A percentile compares a stretch with the other conserved stretches of the same genome.
These are phyloP conservation scores for Raphidocelis subcapitata DNA, from an alignment of 139 green algal species.

Conservation along the genomic window DNA sequence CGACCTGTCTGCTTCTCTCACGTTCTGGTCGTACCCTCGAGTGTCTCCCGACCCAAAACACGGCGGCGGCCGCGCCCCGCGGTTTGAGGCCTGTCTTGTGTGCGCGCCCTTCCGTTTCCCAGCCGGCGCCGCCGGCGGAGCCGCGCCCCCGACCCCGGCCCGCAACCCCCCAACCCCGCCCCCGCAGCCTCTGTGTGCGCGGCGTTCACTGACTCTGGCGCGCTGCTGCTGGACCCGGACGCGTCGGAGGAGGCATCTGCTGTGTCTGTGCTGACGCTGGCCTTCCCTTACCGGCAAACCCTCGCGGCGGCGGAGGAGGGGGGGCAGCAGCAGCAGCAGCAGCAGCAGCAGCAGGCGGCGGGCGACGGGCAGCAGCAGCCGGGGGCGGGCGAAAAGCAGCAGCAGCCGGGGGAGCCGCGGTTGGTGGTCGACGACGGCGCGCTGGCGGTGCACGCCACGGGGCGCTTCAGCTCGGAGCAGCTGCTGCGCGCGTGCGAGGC, in stretches of 20 bases:
- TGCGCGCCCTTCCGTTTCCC: no score
- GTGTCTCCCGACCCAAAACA: not conserved
- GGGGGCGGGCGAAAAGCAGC: no score
- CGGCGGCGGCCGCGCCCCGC: conserved; percentile 3
- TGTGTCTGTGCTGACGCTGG: conserved; percentile 18
- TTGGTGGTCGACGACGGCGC: not conserved
- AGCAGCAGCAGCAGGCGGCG: not conserved
- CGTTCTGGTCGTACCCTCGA: not conserved
- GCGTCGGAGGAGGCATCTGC: conserved; percentile 37
- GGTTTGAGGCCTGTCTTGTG: no score
- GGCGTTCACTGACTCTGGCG: conserved; percentile 8
- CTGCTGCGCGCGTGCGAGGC: conserved; percentile 27
- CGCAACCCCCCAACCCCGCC: no score
- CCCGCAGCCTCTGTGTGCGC: conserved; percentile 35
- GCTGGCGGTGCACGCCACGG: conserved; percentile 21
- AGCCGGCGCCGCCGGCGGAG: no score
- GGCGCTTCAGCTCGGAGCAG: conserved; percentile 6
- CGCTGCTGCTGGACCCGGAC: conserved; percentile 41
- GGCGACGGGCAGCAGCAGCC: not conserved
- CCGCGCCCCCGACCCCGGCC: no score
- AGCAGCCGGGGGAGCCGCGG: conserved; percentile 11
- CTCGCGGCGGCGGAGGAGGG: not conserved
- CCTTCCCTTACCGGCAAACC: conserved; percentile 33
- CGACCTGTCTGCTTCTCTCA: not conserved
- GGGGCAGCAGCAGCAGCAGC: no score